A percentile compares a stretch with the other conserved stretches of the same genome.
phyloP scores from a whole-genome alignment of 2,329 filamentous ascomycete species.

The Claviceps lovelessii region DNA sequence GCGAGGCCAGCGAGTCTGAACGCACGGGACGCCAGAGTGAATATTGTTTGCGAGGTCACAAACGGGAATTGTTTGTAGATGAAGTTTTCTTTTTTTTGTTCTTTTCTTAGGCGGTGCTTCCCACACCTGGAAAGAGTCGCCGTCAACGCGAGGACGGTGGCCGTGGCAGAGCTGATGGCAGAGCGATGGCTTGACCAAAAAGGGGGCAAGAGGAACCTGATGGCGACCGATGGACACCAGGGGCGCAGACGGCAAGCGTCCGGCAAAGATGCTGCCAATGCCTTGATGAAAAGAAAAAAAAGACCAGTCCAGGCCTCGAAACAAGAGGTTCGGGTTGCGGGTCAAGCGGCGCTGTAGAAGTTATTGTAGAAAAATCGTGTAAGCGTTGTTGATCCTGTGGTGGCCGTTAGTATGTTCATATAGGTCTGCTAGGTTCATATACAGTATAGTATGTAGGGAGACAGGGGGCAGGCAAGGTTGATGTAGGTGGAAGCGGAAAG shows the following conservation, averaged over 20 bases:
- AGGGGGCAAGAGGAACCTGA: not conserved
- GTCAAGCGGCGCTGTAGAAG: not conserved
- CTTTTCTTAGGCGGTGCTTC: not conserved
- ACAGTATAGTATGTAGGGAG: not conserved
- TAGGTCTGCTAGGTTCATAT: not conserved
- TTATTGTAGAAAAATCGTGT: not conserved
- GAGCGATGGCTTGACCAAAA: not conserved
- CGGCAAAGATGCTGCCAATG: not conserved
- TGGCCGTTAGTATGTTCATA: not conserved
- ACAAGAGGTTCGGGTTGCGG: not conserved
- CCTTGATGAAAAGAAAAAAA: not conserved
- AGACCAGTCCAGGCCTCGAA: not conserved
- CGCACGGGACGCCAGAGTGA: conserved; percentile 41
- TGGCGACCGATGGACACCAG: not conserved
- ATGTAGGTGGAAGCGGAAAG: not conserved
- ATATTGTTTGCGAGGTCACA: not conserved
- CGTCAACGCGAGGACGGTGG: not conserved
- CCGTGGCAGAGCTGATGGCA: too few relatives aligned
- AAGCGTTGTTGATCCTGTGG: not conserved
- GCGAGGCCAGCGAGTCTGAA: conserved; percentile 40
- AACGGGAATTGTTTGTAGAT: not conserved
- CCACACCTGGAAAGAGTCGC: not conserved
- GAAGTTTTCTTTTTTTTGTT: not conserved
- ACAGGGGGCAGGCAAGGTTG: not conserved
- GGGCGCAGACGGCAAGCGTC: not conserved